Base-by-base conservation (phyloP, 768 basidiomycete genomes). In the Lactarius trivialis region DNA sequence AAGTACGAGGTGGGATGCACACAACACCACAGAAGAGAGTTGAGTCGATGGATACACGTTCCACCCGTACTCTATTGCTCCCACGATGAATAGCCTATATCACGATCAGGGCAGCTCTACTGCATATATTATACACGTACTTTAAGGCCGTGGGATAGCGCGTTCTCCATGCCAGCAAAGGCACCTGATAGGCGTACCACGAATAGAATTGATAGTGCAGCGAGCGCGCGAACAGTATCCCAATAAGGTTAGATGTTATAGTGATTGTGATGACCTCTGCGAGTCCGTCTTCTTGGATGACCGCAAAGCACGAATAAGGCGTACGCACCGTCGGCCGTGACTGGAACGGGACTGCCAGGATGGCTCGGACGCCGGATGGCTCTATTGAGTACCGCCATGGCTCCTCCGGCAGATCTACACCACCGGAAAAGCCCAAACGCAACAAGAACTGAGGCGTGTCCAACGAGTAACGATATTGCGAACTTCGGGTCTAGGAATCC, bases 131-230 rank as follows among this genome's bases (percentile, higher is more conserved):
- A 62, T 51, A 74, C 81, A 74, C 82, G 64, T 69, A 90, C 91
- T 84, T 89, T 39, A 88, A 19, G 30, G 75, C 32, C 15, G 81
- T 53, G 17, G 88, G 88, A 71, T 83, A 89, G 56, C 74, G 78
- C 5, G 89, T 87, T 70, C 84, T 84, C 81, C 85, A 94, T 4
- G 83, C 76, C 32, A 98, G 73, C 70, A 95, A 86, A 1, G 96
- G 93, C 36, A 96, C 72, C 68, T 95, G 92, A 60, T 91, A 88
- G 11, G 88, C 91, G 71, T 98, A 98, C 97, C 97, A 99, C 6
- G 91, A 86, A 73, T 97, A 97, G 74, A 99, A 99, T 68, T 99
- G 97, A 71, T 98, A 98, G 71, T 99, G 97, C 49, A 99, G 76
- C 11, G 96, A 98, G 21, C 97, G 85, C 24, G 97, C 92, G 71